These are phyloP conservation scores for Yamadazyma buinensis DNA, from an alignment of 1,139 yeast genomes.

Conservation along the genomic window DNA sequence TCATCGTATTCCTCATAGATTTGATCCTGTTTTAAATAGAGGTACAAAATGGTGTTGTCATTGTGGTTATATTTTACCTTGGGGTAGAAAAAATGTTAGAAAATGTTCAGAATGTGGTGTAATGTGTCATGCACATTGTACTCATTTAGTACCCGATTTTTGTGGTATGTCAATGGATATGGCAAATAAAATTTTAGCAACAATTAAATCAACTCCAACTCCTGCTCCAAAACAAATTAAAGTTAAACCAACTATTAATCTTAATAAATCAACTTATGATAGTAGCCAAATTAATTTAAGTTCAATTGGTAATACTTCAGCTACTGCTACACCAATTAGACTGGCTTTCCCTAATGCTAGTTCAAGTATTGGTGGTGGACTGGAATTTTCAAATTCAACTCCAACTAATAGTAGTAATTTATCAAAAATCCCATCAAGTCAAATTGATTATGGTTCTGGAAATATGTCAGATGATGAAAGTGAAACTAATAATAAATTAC, in stretches of 20 bases:
- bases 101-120: constrained; percentile 94
- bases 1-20: constrained; percentile 95
- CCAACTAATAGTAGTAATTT: constrained; percentile 9
- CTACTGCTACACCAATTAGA: constrained; percentile 7
- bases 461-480: constrained; percentile 24
- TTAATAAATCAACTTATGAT: not conserved
- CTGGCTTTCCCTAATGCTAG: constrained; percentile 15
- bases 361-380: constrained; percentile 14
- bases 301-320: constrained; percentile 1
- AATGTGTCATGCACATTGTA: constrained; percentile 90
- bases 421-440: constrained; percentile 9
- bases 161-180: constrained; percentile 99
- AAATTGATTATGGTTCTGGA: constrained; percentile 1
- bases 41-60: constrained; percentile 99
- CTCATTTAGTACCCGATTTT: constrained; percentile 93
- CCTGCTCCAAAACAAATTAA: constrained; percentile 15
- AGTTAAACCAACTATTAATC: not conserved
- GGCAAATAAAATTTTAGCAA: constrained; percentile 83
- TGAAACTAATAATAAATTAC: constrained; percentile 22
- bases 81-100: constrained; percentile 92
- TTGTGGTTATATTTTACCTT: constrained; percentile 92
- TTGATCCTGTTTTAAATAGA: constrained; percentile 84
- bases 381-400: too few relatives aligned
- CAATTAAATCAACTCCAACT: constrained; percentile 76
- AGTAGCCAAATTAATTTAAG: not conserved